phyloP scores from a whole-genome alignment of 2,329 filamentous ascomycete genomes.

The Pseudocercospora vitis region DNA sequence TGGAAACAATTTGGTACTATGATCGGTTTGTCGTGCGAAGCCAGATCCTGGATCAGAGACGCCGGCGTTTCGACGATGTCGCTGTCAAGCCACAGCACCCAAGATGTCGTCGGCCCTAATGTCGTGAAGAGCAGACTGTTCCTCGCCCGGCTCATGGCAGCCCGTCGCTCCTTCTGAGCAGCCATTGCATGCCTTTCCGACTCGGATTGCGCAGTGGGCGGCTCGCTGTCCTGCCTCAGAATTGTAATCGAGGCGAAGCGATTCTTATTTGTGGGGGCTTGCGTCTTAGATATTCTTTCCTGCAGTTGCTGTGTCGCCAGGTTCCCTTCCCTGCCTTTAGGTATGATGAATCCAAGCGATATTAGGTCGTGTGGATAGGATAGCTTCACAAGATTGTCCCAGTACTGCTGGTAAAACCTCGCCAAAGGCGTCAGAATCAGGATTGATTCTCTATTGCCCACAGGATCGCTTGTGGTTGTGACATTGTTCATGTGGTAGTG shows the following conservation, averaged over 20 bases:
- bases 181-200: slow-evolving; percentile 85
- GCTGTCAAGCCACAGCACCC: slow-evolving; percentile 94
- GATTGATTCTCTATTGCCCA: slow-evolving; percentile 78
- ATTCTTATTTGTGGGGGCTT: slow-evolving; percentile 75
- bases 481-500: slow-evolving; percentile 96
- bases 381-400: slow-evolving; percentile 85
- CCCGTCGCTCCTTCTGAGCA: slow-evolving; percentile 81
- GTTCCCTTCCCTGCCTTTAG: slow-evolving; percentile 90
- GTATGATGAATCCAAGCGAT: slow-evolving; percentile 92
- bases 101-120: slow-evolving; percentile 83
- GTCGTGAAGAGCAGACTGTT: slow-evolving; percentile 96
- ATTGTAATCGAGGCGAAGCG: slow-evolving; percentile 94
- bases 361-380: slow-evolving; percentile 92
- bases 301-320: slow-evolving; percentile 79
- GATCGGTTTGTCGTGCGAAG: slow-evolving; percentile 81
- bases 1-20: slow-evolving; percentile 97
- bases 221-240: slow-evolving; percentile 90
- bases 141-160: slow-evolving; percentile 88
- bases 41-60: slow-evolving; percentile 86
- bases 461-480: slow-evolving; percentile 74
- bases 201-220: slow-evolving; percentile 78
- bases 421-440: slow-evolving; percentile 91
- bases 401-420: slow-evolving; percentile 91
- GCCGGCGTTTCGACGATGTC: slow-evolving; percentile 88
- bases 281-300: slow-evolving; percentile 79